These are phyloP conservation scores for Magnusiomyces clavatus DNA, from an alignment of 1,139 yeast genomes.

Conservation along the genomic window DNA sequence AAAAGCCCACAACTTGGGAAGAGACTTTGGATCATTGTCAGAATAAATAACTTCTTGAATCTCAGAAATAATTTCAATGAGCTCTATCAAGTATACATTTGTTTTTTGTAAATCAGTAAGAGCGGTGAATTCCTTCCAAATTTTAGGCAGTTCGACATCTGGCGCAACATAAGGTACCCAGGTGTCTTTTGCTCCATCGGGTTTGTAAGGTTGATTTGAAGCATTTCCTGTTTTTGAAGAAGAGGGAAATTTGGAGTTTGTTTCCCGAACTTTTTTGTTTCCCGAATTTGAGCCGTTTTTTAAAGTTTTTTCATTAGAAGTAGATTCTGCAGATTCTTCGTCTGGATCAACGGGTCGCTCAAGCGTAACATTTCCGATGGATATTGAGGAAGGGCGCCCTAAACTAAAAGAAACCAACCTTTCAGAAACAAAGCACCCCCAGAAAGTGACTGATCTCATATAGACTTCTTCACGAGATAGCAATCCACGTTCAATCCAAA, in stretches of 20 bases:
- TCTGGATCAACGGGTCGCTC: constrained; percentile 9
- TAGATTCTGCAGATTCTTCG: constrained; percentile 9
- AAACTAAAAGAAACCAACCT: constrained; percentile 23
- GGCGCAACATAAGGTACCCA: constrained; percentile 14
- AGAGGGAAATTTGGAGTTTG: constrained; percentile 13
- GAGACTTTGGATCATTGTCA: constrained; percentile 9
- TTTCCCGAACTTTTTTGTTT: background rate
- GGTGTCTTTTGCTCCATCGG: constrained; percentile 3
- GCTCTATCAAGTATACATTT: constrained; percentile 9
- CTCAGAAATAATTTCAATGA: constrained; percentile 13
- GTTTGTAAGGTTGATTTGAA: constrained; percentile 13
- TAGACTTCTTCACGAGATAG: constrained; percentile 20
- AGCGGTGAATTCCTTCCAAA: constrained; percentile 15
- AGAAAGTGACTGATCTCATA: constrained; percentile 21
- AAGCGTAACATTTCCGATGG: constrained; percentile 19
- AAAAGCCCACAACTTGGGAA: constrained; percentile 9
- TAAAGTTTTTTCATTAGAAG: constrained; percentile 13
- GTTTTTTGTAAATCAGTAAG: constrained; percentile 8
- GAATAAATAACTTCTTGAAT: constrained; percentile 15
- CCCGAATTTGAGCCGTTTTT: constrained; percentile 13
- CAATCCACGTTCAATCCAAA: constrained; percentile 18
- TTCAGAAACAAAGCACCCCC: constrained; percentile 25
- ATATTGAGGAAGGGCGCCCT: constrained; percentile 22
- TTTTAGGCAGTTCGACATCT: constrained; percentile 7
- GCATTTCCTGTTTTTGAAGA: constrained; percentile 6